Evolutionary conservation across 352 stramenopile genomes (phyloP), one percentile per base, ranked within the genome.

Genomic region (Pythium grandisporangium): DNA sequence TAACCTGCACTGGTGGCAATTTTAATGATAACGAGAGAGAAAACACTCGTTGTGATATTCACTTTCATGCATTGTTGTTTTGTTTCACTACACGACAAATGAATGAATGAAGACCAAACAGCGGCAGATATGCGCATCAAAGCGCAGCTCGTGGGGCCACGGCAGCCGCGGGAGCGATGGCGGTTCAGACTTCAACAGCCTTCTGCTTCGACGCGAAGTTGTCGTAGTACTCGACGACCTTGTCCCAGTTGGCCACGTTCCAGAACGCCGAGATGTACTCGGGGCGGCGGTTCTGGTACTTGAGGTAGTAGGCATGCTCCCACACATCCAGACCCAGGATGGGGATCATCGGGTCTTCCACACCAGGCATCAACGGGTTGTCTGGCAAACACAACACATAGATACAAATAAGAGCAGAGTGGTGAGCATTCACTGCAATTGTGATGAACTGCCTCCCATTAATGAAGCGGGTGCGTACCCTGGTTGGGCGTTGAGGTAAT

Each of bases 211-310:
- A 85, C 42, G 83, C 83, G 57, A 90, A 94, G 16, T 91, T 53
- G 70, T 93, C 80, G 61, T 95, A 95, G 79, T 94, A 93, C 60
- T 94, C 70, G 19, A 87, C 81, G 32, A 96, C 88, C 70, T 93
- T 89, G 66, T 94, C 78, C 84, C 84, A 96, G 81, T 96, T 96
- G 59, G 86, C 92, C 50, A 99, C 91, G 75, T 98, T 98, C 95
- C 95, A 99, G 72, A 96, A 98, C 53, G 94, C 96, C 37, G 78
- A 84, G 54, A 98, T 96, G 85, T 98, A 98, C 65, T 97, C 88
- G 14, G 91, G 84, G 49, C 92, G 78, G 41, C 87, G 81, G 73
- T 98, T 98, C 62, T 98, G 89, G 81, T 98, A 98, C 72, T 98
- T 96, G 48, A 98, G 75, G 79, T 97, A 97, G 66, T 97, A 97